Evolutionary conservation across 129 eudicot species (phyloP).

Genomic region (Centella asiatica): DNA sequence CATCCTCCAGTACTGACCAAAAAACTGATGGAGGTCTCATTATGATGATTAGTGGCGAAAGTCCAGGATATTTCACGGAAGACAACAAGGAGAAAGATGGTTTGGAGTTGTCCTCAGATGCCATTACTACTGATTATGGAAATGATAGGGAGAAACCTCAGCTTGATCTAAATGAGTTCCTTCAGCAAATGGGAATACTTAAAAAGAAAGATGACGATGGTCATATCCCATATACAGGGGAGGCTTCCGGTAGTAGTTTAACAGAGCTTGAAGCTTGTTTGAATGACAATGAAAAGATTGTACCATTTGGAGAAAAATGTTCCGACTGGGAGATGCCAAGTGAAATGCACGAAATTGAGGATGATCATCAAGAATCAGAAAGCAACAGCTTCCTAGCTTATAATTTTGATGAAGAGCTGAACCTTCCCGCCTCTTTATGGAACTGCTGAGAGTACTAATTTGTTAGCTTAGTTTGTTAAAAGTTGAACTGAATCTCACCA

Average conservation of each 20-base stretch:
- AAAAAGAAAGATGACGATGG: constrained; percentile 34
- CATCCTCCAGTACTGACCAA: constrained; percentile 37
- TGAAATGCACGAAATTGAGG: constrained; percentile 31
- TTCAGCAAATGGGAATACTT: constrained; percentile 73
- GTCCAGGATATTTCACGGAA: background rate
- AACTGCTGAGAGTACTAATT: constrained; percentile 30
- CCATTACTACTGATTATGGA: constrained; percentile 5
- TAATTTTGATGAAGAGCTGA: constrained; percentile 43
- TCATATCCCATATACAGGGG: no score
- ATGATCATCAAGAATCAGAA: constrained; percentile 22
- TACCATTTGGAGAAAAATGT: constrained; percentile 31
- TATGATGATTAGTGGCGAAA: background rate
- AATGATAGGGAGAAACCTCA: constrained; percentile 71
- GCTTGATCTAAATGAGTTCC: constrained; percentile 85
- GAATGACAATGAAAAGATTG: constrained; percentile 28
- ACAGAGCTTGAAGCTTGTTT: constrained; percentile 32
- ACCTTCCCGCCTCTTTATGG: constrained; percentile 64
- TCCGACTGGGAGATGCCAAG: constrained; percentile 68
- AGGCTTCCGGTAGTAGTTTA: constrained; percentile 11
- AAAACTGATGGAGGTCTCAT: constrained; percentile 26
- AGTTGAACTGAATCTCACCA: no score
- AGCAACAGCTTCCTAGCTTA: constrained; percentile 24
- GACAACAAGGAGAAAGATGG: constrained; percentile 21
- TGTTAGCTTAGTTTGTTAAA: background rate
- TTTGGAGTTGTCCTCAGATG: constrained; percentile 9